Evolutionary conservation across 768 basidiomycete genomes (phyloP), one percentile per base, ranked within the genome.

Genomic region (Podaxis sp.): DNA sequence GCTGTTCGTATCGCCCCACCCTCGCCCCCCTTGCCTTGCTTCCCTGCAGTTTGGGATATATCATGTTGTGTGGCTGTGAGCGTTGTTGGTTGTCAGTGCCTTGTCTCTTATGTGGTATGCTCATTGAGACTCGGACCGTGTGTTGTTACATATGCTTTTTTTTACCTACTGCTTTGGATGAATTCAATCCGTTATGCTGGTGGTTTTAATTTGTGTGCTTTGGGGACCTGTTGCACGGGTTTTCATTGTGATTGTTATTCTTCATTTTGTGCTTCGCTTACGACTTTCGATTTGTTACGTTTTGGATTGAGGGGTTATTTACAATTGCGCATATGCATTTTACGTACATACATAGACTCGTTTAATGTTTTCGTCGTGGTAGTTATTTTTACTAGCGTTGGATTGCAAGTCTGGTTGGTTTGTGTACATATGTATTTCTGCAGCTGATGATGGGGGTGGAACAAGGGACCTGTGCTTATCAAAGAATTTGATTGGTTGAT

Each of bases 401-500:
- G 33, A 33, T 33, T 33, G 33, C 33, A 33, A 22, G 33, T 33
- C 33, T 33, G 33, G 33, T 33, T 33, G 33, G 33, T 2, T 2
- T 33, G 33, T 33, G 33, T 33, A 33, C 33, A 33, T 33, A 33
- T 33, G 33, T 33, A 33, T 9, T 33, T 33, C 33, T 33, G 33
- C 33, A 33, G 33, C 33, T 33, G 33, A 33, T 33, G 30, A 28
- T 44, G n/a, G 15, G 44, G 44, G 5, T 4, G 44, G 44, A 46
- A 46, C 17, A 46, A 46, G 2, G 19, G 17, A 19, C n/a, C 9
- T 13, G 22, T 13, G 52, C n/a, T 55, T 38, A 55, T 55, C 54
- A 55, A 9, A 13, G 54, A 24, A 38, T n/a, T 26, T 36, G 59
- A 55, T 64, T 58, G 55, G 33, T 33, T 39, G 51, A 58, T 48